Base-by-base conservation (phyloP, 2,329 filamentous ascomycete genomes). In the Albifimbria verrucaria region DNA sequence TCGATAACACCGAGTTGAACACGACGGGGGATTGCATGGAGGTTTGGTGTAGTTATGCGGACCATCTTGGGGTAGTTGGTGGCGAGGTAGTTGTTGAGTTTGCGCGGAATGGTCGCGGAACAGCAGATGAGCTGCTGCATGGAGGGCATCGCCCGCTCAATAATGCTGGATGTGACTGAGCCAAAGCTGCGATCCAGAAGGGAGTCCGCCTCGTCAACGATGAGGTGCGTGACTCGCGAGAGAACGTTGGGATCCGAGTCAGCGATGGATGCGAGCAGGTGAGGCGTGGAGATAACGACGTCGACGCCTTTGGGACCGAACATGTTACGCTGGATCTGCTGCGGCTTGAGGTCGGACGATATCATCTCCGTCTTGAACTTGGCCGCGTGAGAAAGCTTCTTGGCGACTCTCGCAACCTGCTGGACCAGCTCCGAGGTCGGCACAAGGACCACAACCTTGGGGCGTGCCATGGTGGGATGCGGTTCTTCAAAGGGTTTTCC, bases 161-260 rank as follows among this genome's bases (percentile, higher is more conserved):
- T 81, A 59, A 99, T 90, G 52, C 83, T 81, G 11, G 84, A 88
- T 0, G 94, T 97, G 22, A 88, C 86, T 1, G 90, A 87, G 4
- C 89, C 82, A 75, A 99, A 99, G 54, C 91, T 95, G 53, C 92
- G 89, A 72, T 99, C 95, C 60, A 99, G 83, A 10, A 99, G 83
- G 4, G 92, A 97, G 72, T 99, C 94, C 1, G 95, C 95, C 76
- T 99, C 95, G 67, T 99, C 95, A 48, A 96, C 80, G 54, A 99
- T 82, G 11, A 99, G 80, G 67, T 97, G 90, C 2, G 84, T 86
- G 54, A 97, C 92, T 12, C 91, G 88, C n/a, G 90, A 92, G 32
- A 99, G 83, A 56, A 99, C 86, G 64, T 96, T 93, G 11, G 94
- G 94, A 59, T 97, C 92, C 20, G 86, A 87, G 59, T 96, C 86